Evolutionary conservation across 2,329 filamentous ascomycete species (phyloP).

Genomic region (Blastomyces emzantsi): DNA sequence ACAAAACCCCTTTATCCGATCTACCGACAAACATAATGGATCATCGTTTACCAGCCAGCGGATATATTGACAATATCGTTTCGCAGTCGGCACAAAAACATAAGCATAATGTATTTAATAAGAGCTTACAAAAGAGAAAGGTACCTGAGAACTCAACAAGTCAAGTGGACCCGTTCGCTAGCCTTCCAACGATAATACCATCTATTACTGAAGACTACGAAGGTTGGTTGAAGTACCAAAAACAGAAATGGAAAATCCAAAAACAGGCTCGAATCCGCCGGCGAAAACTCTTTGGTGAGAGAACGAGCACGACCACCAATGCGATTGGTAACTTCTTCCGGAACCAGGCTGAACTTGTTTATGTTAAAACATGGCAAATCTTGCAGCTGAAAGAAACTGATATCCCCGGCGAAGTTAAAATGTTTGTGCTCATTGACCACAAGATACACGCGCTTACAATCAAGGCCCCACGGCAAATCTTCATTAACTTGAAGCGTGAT

Average conservation of each 20-base stretch:
- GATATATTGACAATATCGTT: conserved; percentile 65
- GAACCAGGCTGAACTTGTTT: conserved; percentile 83
- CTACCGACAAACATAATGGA: conserved; percentile 53
- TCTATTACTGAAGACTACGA: conserved; percentile 76
- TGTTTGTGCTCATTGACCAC: conserved; percentile 85
- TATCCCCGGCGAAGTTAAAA: conserved; percentile 73
- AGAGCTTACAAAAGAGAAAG: conserved; percentile 58
- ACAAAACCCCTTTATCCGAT: conserved; percentile 57
- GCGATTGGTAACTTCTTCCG: conserved; percentile 67
- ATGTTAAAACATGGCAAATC: conserved; percentile 90
- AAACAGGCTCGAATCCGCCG: conserved; percentile 78
- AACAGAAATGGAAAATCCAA: conserved; percentile 98
- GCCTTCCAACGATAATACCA: conserved; percentile 75
- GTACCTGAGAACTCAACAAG: conserved; percentile 57
- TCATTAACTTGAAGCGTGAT: conserved; percentile 80
- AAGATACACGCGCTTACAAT: conserved; percentile 85
- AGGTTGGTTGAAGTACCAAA: conserved; percentile 86
- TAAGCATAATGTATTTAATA: conserved; percentile 51
- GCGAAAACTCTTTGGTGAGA: conserved; percentile 87
- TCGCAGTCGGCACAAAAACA: conserved; percentile 62
- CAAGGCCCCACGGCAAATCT: conserved; percentile 80
- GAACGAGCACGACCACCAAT: conserved; percentile 52
- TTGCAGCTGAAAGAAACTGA: conserved; percentile 78
- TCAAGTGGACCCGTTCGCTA: conserved; percentile 67
- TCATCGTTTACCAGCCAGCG: conserved; percentile 45